Base-by-base conservation (phyloP, 2,329 filamentous ascomycete species). In the Immersiporthe knoxdaviesiana region DNA sequence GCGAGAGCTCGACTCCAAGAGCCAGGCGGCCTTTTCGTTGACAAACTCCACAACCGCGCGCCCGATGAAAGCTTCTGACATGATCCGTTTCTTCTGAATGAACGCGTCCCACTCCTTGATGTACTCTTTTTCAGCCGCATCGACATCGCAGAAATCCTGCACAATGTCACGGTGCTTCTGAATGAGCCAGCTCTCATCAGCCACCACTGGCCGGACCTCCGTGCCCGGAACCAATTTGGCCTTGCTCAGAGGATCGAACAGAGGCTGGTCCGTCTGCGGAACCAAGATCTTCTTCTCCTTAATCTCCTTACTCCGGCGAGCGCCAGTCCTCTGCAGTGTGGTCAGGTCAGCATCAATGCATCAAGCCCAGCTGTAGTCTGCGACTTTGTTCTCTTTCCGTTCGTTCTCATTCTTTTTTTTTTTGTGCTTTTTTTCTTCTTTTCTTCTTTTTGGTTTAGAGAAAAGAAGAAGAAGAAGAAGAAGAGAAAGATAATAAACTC, bases 111-210 rank as follows among this genome's bases (percentile, higher is more conserved):
- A 89, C 71, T 85, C 84, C 72, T 82, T 81, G 67, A 89, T 85
- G 69, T 85, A 89, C 71, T 88, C 86, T 75, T 85, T 87, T 74
- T 89, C 87, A 21, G 81, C 78, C 2, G 79, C 75, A 16, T 83
- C 83, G 35, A 89, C 81, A 72, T 89, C 87, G 11, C 82, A 84
- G 73, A 87, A 88, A 71, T 89, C 87, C 37, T 82, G 80, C 66
- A 89, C 83, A 66, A 83, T 84, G 68, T 89, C 85, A 10, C 84
- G 82, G 70, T 89, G 87, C 76, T 88, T 88, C 71, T 88, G 85
- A 39, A 87, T 80, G 10, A 88, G 79, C 87, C 87, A 89, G 30
- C 79, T 78, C 68, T 83, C 82, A 73, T 88, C 84, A 3, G 83
- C 77, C 3, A 77, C 76, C 4, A 78, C 76, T 27, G 79, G 79